These are phyloP conservation scores for Exophiala xenobiotica DNA, from an alignment of 2,329 filamentous ascomycete genomes.

Conservation along the genomic window DNA sequence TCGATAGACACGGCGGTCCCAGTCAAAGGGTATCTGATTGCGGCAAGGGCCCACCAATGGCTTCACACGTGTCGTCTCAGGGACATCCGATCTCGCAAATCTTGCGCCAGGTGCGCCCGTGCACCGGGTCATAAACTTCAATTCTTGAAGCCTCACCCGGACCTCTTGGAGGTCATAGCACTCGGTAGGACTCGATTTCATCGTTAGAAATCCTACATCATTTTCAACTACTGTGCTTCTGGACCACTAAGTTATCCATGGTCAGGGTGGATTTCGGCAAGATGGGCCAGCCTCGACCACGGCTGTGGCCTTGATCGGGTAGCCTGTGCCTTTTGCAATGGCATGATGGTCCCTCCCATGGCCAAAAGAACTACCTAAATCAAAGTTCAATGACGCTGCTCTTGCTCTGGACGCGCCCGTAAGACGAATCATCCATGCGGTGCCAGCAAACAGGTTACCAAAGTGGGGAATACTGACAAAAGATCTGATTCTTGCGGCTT, in stretches of 20 bases:
- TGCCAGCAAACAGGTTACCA: too few relatives aligned
- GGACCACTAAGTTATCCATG: too few relatives aligned
- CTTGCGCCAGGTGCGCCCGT: too few relatives aligned
- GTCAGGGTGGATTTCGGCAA: too few relatives aligned
- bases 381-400: background rate
- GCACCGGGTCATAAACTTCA: background rate
- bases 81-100: too few relatives aligned
- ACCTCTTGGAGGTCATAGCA: background rate
- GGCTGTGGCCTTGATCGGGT: background rate
- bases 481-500: too few relatives aligned
- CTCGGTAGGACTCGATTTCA: background rate
- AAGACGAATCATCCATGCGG: too few relatives aligned
- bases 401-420: background rate
- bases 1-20: too few relatives aligned
- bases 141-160: background rate
- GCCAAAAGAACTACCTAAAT: background rate
- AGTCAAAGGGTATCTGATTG: too few relatives aligned
- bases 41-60: too few relatives aligned
- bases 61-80: too few relatives aligned
- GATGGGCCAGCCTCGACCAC: background rate
- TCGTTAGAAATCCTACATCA: background rate
- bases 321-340: background rate
- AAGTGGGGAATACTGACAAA: too few relatives aligned
- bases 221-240: background rate
- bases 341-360: background rate